Evolutionary conservation across 805 yeast species (phyloP).

Genomic region (Lipomyces chichibuensis): DNA sequence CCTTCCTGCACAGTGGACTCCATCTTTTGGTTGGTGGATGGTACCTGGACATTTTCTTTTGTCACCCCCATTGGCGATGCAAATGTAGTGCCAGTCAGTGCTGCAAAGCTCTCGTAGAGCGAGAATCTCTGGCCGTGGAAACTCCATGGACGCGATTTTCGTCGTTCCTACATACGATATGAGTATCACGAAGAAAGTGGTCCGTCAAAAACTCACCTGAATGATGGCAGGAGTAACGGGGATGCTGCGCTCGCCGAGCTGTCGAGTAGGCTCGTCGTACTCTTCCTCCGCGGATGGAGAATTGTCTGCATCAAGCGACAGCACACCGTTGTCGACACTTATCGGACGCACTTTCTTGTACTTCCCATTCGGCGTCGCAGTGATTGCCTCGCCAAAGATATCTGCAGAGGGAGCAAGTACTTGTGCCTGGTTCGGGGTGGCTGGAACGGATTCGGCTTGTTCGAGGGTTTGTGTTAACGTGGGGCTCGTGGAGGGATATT

Average conservation of each 20-base stretch:
- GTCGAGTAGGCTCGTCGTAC: neutral
- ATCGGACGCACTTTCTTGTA: neutral
- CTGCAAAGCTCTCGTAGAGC: constrained; percentile 11
- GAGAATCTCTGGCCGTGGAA: constrained; percentile 20
- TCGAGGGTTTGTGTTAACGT: neutral
- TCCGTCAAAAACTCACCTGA: neutral
- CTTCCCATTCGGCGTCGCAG: neutral
- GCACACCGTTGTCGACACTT: neutral
- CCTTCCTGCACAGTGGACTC: neutral
- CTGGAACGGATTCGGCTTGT: neutral
- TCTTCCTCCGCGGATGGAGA: neutral
- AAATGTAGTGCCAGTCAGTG: constrained; percentile 1
- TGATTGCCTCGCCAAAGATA: neutral
- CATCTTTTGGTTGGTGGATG: neutral
- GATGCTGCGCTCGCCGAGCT: neutral
- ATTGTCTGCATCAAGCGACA: neutral
- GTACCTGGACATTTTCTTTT: neutral
- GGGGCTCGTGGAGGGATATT: neutral
- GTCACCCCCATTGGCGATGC: neutral
- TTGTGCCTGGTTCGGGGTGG: neutral
- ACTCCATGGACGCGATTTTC: constrained; percentile 23
- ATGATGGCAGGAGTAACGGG: constrained; percentile 15
- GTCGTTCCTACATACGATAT: constrained; percentile 10
- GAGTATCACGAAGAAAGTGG: neutral
- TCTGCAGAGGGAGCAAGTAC: neutral